phyloP scores from a whole-genome alignment of 1,284 basidiomycete species.

The Marasmius sp. region DNA sequence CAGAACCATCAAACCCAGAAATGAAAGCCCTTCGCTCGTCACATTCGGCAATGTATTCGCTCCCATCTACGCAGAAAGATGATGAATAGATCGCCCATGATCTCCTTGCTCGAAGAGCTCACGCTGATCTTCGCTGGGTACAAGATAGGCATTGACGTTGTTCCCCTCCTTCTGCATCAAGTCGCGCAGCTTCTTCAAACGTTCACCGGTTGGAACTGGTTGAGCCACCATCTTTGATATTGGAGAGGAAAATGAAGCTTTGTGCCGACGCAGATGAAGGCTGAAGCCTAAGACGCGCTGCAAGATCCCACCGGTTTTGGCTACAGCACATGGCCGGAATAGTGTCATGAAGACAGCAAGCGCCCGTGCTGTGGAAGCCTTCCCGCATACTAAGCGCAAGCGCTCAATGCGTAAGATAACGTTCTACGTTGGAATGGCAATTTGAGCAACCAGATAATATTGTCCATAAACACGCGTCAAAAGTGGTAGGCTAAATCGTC shows the following conservation, averaged over 20 bases:
- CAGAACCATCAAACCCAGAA: conserved; percentile 92
- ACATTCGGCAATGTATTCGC: conserved; percentile 86
- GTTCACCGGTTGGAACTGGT: conserved; percentile 58
- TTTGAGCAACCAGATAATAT: no score
- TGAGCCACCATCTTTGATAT: background rate
- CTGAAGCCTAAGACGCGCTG: background rate
- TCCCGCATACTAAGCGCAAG: no score
- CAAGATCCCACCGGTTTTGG: background rate
- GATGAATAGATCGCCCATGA: conserved; percentile 1
- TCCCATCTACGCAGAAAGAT: conserved; percentile 63
- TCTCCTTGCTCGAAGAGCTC: conserved; percentile 29
- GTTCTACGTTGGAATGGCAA: no score
- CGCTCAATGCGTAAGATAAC: no score
- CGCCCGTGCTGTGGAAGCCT: no score
- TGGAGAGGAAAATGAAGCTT: background rate
- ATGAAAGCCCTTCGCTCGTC: conserved; percentile 87
- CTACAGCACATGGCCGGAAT: background rate
- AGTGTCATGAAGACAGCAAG: background rate
- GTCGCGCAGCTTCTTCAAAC: conserved; percentile 60
- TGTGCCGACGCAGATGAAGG: background rate
- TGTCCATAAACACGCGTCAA: no score
- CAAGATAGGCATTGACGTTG: conserved; percentile 68
- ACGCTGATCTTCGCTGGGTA: conserved; percentile 91
- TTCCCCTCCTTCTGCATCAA: conserved; percentile 63
- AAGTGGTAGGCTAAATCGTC: background rate